phyloP scores from a whole-genome alignment of 352 stramenopile species.

The Phytopythium mirpurense region DNA sequence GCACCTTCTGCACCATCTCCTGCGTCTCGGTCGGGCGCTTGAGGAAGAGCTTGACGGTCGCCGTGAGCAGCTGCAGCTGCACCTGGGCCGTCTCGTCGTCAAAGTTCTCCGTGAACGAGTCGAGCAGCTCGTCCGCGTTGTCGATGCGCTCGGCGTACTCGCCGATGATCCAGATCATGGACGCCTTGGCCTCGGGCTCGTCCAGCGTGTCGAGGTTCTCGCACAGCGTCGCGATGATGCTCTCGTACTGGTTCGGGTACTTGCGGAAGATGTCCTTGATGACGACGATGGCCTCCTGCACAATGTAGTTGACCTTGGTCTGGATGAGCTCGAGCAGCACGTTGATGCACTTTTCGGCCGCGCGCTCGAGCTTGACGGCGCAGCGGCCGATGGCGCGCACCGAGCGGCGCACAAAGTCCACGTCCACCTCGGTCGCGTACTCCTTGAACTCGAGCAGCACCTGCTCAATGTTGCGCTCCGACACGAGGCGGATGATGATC shows the following conservation, averaged over 20 bases:
- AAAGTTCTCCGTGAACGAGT: slow-evolving; percentile 99
- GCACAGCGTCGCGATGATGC: slow-evolving; percentile 98
- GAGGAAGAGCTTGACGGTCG: slow-evolving; percentile 99
- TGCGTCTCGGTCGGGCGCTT: slow-evolving; percentile 93
- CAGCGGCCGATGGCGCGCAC: slow-evolving; percentile 97
- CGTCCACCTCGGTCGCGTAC: slow-evolving; percentile 98
- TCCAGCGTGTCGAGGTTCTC: slow-evolving; percentile 99
- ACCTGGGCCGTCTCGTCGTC: slow-evolving; percentile 96
- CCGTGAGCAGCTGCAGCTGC: slow-evolving; percentile 97
- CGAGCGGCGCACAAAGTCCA: slow-evolving; percentile 97
- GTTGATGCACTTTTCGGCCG: slow-evolving; percentile 98
- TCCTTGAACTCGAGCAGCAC: slow-evolving; percentile 98
- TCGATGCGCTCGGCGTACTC: slow-evolving; percentile 99
- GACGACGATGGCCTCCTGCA: slow-evolving; percentile 99
- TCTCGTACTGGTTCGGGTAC: slow-evolving; percentile 99
- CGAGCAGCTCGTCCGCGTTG: slow-evolving; percentile 98
- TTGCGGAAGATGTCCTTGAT: slow-evolving; percentile 99
- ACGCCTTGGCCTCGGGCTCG: slow-evolving; percentile 98
- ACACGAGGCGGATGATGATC: slow-evolving; percentile 99
- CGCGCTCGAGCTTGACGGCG: slow-evolving; percentile 97
- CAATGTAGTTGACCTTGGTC: slow-evolving; percentile 99
- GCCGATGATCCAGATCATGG: slow-evolving; percentile 99
- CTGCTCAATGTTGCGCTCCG: slow-evolving; percentile 98
- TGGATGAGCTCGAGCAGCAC: slow-evolving; percentile 98
- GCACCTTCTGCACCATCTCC: slow-evolving; percentile 97